These are phyloP conservation scores for Termitomyces sp. DNA, from an alignment of 768 basidiomycete genomes.

Conservation along the genomic window DNA sequence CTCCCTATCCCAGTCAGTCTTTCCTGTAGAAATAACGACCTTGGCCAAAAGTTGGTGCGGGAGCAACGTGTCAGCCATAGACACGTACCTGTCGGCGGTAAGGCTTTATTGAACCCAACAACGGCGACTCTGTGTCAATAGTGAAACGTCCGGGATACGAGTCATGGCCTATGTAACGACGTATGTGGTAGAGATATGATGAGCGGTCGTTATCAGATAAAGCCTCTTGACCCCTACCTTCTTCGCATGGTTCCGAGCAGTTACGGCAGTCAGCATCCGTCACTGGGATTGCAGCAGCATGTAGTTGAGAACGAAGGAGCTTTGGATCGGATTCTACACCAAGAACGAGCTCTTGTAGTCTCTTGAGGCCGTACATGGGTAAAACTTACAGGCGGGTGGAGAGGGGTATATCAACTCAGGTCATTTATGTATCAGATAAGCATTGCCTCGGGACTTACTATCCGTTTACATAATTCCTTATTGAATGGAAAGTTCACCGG, in stretches of 20 bases:
- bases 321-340: slow-evolving; percentile 33
- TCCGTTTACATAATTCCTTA: not conserved
- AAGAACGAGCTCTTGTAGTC: slow-evolving; percentile 36
- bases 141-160: slow-evolving; percentile 70
- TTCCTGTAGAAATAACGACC: slow-evolving; percentile 88
- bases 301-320: slow-evolving; percentile 45
- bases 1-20: slow-evolving; percentile 82
- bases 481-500: not conserved
- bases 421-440: slow-evolving; percentile 23
- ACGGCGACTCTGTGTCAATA: slow-evolving; percentile 71
- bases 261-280: slow-evolving; percentile 63
- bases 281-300: slow-evolving; percentile 57
- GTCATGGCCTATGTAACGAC: slow-evolving; percentile 50
- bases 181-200: slow-evolving; percentile 5
- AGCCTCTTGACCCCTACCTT: slow-evolving; percentile 35
- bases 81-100: slow-evolving; percentile 69
- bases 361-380: slow-evolving; percentile 33
- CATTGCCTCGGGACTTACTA: not conserved
- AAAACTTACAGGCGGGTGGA: slow-evolving; percentile 9
- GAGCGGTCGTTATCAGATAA: slow-evolving; percentile 25
- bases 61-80: not conserved
- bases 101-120: slow-evolving; percentile 84
- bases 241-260: slow-evolving; percentile 76
- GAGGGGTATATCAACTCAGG: slow-evolving; percentile 2
- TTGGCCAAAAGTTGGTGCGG: slow-evolving; percentile 22